A percentile compares a stretch with the other conserved stretches of the same genome.
Evolutionary conservation across 495 filamentous ascomycete species (phyloP).

Genomic region (Aspergillus carlsbadensis): DNA sequence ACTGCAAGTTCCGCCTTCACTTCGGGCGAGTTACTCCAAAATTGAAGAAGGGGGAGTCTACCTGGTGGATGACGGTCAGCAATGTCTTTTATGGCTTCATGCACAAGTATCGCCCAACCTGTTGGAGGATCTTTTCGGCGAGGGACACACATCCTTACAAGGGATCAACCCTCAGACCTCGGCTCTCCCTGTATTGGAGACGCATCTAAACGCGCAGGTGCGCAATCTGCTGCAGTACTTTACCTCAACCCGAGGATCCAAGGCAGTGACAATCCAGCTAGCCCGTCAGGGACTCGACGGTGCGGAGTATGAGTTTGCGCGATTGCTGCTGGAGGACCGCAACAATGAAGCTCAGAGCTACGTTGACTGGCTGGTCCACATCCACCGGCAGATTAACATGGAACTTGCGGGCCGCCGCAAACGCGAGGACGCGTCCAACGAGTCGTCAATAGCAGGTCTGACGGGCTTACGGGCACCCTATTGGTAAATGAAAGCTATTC

Average conservation of each 20-base stretch:
- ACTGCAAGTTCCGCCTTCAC: slow-evolving; percentile 62
- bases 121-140: slow-evolving; percentile 86
- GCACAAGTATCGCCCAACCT: slow-evolving; percentile 73
- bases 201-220: slow-evolving; percentile 92
- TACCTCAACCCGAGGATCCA: slow-evolving; percentile 75
- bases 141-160: slow-evolving; percentile 67
- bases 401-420: slow-evolving; percentile 81
- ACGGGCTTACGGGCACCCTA: slow-evolving; percentile 71
- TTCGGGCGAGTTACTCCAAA: slow-evolving; percentile 84
- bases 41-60: slow-evolving; percentile 97
- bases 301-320: slow-evolving; percentile 93
- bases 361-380: slow-evolving; percentile 96
- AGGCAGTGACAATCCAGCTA: slow-evolving; percentile 84
- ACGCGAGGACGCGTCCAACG: slow-evolving; percentile 59
- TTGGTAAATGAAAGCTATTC: slow-evolving; percentile 46
- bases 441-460: slow-evolving; percentile 58
- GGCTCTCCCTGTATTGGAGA: slow-evolving; percentile 72
- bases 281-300: slow-evolving; percentile 93
- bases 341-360: slow-evolving; percentile 98
- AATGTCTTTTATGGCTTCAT: slow-evolving; percentile 88
- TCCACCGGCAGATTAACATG: slow-evolving; percentile 87
- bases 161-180: slow-evolving; percentile 75
- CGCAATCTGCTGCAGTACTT: slow-evolving; percentile 91
- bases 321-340: slow-evolving; percentile 86
- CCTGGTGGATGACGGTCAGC: slow-evolving; percentile 94